Percentiles rank a stretch among this genome's conserved stretches.
Conservation (phyloP, 73 alveolate genomes). For the Paramecium caudatum region DNA sequence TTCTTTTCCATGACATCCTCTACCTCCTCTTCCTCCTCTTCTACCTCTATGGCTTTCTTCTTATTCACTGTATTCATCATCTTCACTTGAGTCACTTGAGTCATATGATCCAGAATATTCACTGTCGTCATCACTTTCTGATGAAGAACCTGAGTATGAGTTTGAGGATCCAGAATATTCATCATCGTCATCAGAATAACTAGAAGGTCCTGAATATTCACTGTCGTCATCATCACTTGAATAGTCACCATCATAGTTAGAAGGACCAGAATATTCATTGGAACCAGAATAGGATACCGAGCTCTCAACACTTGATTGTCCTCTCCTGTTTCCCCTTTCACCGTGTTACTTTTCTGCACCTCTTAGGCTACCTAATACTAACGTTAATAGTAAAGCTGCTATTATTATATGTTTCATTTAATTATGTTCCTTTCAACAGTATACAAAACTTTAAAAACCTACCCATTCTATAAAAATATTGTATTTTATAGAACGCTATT, state of each 20-base stretch:
- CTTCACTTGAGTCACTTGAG: neutral
- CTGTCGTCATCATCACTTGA: neutral
- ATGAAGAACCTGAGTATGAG: neutral
- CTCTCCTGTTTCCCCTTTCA: neutral
- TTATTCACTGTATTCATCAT: neutral
- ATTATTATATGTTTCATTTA: constrained; percentile 10
- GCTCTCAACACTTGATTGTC: neutral
- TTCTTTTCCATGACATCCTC: neutral
- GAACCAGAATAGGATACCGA: neutral
- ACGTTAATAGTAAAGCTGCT: neutral
- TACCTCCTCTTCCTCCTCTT: constrained; percentile 7
- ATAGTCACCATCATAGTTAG: too few relatives aligned
- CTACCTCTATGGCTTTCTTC: neutral
- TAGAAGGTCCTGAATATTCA: neutral
- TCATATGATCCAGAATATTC: neutral
- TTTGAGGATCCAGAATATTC: neutral
- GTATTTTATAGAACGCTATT: neutral
- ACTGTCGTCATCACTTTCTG: neutral
- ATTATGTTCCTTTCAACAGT: neutral
- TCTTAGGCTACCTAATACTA: constrained; percentile 9
- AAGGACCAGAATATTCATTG: too few relatives aligned
- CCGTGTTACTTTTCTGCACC: neutral
- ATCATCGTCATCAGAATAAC: neutral
- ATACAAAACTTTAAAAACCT: neutral
- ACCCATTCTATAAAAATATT: neutral